These are phyloP conservation scores for Sanghuangporus sanghuang DNA, from an alignment of 1,284 basidiomycete species.

Conservation along the genomic window DNA sequence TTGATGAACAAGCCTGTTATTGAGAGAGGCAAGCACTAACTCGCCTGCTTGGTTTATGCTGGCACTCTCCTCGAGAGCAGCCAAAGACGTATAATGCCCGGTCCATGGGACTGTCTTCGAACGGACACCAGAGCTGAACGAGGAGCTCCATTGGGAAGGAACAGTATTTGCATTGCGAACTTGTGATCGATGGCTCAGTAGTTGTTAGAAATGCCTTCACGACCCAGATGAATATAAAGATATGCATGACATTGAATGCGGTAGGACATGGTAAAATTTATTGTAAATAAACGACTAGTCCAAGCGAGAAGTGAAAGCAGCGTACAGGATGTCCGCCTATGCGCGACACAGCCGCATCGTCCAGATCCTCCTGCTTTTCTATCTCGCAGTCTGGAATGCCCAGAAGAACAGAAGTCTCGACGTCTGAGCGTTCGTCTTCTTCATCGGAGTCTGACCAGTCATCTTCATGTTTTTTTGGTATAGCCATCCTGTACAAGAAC, in stretches of 20 bases:
- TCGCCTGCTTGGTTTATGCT: conserved; percentile 68
- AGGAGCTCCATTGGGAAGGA: conserved; percentile 69
- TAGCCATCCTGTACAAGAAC: conserved; percentile 17
- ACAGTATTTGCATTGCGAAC: conserved; percentile 63
- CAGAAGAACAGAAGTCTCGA: conserved; percentile 68
- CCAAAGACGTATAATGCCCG: conserved; percentile 79
- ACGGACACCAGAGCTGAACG: conserved; percentile 81
- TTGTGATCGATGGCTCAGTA: conserved; percentile 27
- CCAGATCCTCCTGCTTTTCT: conserved; percentile 47
- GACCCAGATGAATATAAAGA: not conserved
- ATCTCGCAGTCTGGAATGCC: conserved; percentile 73
- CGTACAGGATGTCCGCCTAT: conserved; percentile 84
- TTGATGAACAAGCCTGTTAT: conserved; percentile 6
- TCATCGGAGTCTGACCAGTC: conserved; percentile 83
- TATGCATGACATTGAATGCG: conserved; percentile 17
- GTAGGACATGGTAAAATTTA: conserved; percentile 29
- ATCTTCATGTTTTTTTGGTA: conserved; percentile 41
- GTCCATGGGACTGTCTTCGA: conserved; percentile 77
- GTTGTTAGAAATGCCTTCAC: conserved; percentile 29
- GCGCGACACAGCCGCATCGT: conserved; percentile 75
- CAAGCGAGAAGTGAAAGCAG: conserved; percentile 31
- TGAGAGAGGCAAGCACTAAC: conserved; percentile 22
- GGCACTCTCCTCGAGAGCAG: conserved; percentile 62
- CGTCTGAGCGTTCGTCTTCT: conserved; percentile 46
- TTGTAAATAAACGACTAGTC: conserved; percentile 25